Evolutionary conservation across 2,329 filamentous ascomycete species (phyloP).

Genomic region (Lasiodiplodia theobromae): DNA sequence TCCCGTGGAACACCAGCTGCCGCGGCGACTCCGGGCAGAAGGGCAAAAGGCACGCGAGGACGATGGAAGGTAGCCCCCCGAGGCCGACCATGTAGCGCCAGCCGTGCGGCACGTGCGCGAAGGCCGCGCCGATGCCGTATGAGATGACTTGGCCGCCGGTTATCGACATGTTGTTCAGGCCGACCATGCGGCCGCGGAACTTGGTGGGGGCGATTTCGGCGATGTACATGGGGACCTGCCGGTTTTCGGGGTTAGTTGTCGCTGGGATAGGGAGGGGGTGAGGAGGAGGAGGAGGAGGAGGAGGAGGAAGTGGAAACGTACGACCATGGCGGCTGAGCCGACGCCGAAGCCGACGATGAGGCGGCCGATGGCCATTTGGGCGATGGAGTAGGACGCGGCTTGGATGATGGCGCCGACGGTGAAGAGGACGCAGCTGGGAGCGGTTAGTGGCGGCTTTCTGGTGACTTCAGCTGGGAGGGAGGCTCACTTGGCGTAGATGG

Average conservation of each 20-base stretch:
- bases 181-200: conserved; percentile 58
- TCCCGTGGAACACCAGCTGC: conserved; percentile 55
- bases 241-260: too few species aligned
- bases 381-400: conserved; percentile 45
- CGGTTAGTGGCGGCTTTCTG: not conserved
- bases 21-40: conserved; percentile 59
- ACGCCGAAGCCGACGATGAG: conserved; percentile 59
- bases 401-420: conserved; percentile 43
- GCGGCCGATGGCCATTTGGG: conserved; percentile 55
- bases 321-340: conserved; percentile 57
- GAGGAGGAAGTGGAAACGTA: not conserved
- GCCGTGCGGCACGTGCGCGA: conserved; percentile 49
- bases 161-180: conserved; percentile 56
- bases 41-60: conserved; percentile 52
- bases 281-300: too few species aligned
- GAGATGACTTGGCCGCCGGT: conserved; percentile 42
- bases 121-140: conserved; percentile 41
- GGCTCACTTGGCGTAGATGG: conserved; percentile 45
- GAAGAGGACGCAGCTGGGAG: conserved; percentile 45
- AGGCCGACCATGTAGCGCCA: conserved; percentile 61
- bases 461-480: not conserved
- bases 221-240: conserved; percentile 51
- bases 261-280: too few species aligned
- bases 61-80: conserved; percentile 56
- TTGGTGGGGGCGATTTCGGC: conserved; percentile 59